These are phyloP conservation scores for Suillus weaverae DNA, from an alignment of 768 basidiomycete genomes.

Conservation along the genomic window DNA sequence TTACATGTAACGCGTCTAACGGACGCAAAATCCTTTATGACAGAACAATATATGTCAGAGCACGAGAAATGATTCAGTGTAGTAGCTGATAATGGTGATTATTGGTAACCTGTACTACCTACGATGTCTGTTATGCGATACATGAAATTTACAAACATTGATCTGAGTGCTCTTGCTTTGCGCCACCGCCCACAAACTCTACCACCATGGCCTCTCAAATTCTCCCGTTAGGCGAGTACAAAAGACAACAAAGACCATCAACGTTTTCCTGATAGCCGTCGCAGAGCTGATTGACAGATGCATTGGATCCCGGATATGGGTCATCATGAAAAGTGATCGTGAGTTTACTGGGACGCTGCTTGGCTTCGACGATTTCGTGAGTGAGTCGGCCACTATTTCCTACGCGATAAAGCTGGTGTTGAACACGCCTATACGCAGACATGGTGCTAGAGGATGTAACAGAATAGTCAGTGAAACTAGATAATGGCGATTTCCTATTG, in stretches of 20 bases:
- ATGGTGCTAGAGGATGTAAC: slow-evolving; percentile 97
- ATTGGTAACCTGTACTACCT: slow-evolving; percentile 4
- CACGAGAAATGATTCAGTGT: slow-evolving; percentile 20
- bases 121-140: slow-evolving; percentile 9
- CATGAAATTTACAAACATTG: neutral
- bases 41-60: slow-evolving; percentile 21
- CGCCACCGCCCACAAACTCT: neutral
- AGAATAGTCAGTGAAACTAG: slow-evolving; percentile 71
- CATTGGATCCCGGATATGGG: slow-evolving; percentile 96
- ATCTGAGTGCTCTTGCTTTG: neutral
- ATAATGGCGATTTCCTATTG: slow-evolving; percentile 4
- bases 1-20: slow-evolving; percentile 32
- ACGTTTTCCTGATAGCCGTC: slow-evolving; percentile 1
- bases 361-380: slow-evolving; percentile 99
- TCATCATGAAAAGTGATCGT: slow-evolving; percentile 96
- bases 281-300: slow-evolving; percentile 95
- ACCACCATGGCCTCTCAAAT: slow-evolving; percentile 84
- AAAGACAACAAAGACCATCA: slow-evolving; percentile 2
- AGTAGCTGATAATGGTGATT: slow-evolving; percentile 19
- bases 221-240: slow-evolving; percentile 74
- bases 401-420: neutral
- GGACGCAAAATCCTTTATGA: slow-evolving; percentile 29
- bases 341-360: slow-evolving; percentile 95
- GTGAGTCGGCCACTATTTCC: slow-evolving; percentile 56
- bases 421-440: slow-evolving; percentile 43